Conservation (phyloP, 2,329 filamentous ascomycete species). For the Nemania diffusa region DNA sequence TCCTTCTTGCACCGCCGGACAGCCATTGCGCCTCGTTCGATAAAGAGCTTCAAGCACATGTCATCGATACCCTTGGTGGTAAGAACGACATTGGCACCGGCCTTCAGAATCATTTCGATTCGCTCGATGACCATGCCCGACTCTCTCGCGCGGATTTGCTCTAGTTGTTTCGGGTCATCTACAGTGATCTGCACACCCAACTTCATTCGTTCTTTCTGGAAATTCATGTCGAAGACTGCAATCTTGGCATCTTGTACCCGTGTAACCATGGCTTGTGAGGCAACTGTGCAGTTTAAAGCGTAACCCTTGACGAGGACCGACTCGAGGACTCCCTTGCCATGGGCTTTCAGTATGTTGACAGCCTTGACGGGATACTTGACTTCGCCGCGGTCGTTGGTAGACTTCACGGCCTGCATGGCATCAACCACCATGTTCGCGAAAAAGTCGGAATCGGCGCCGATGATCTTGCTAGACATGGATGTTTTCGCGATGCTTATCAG, state of each 20-base stretch:
- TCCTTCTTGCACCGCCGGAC: conserved; percentile 99
- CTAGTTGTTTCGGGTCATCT: conserved; percentile 94
- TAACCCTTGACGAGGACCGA: conserved; percentile 95
- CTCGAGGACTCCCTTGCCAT: conserved; percentile 91
- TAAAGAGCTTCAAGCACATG: conserved; percentile 90
- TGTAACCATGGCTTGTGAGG: conserved; percentile 97
- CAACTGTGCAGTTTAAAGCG: conserved; percentile 97
- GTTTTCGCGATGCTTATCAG: conserved; percentile 96
- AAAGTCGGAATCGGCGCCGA: conserved; percentile 94
- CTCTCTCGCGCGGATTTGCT: conserved; percentile 95
- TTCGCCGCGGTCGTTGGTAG: conserved; percentile 89
- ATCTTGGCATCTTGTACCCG: conserved; percentile 94
- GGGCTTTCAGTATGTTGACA: conserved; percentile 97
- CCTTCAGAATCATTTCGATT: conserved; percentile 97
- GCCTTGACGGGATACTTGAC: conserved; percentile 98
- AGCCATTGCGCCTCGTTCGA: conserved; percentile 95
- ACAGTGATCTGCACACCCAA: conserved; percentile 98
- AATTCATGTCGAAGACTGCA: conserved; percentile 94
- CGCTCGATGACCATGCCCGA: conserved; percentile 92
- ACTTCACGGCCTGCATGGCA: conserved; percentile 94
- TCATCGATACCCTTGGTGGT: conserved; percentile 99
- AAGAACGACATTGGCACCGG: conserved; percentile 93
- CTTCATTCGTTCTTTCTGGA: conserved; percentile 99
- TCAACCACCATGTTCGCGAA: conserved; percentile 98
- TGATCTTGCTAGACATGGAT: conserved; percentile 99